Conservation (phyloP, 202 grass and related monocot genomes). For the Saccharum hybrid region DNA sequence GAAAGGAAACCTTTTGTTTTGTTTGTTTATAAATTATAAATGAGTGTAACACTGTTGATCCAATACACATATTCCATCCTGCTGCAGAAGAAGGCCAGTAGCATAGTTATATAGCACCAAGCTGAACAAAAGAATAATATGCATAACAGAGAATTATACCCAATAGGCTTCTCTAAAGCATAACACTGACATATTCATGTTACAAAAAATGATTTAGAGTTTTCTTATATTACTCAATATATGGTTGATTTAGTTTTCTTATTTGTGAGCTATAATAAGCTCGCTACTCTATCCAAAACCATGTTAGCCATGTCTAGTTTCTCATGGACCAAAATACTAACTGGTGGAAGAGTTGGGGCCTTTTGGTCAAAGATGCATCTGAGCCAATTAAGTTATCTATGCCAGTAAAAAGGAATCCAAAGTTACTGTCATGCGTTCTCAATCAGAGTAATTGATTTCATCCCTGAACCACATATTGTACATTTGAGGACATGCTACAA, state of each 20-base stretch:
- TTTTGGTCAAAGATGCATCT: background rate
- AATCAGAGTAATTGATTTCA: conserved; percentile 3
- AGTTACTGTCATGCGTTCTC: conserved; percentile 9
- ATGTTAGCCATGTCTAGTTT: background rate
- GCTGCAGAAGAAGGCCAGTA: background rate
- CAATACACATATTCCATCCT: background rate
- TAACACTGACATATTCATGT: background rate
- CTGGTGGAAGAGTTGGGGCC: background rate
- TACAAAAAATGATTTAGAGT: background rate
- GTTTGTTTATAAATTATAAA: background rate
- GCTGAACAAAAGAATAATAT: conserved; percentile 25
- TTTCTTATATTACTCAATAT: conserved; percentile 10
- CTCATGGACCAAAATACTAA: conserved; percentile 18
- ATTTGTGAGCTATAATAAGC: background rate
- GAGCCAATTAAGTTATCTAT: conserved; percentile 17
- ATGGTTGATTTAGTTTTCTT: conserved; percentile 26
- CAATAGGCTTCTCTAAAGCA: background rate
- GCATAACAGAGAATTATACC: background rate
- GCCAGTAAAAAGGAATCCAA: conserved; percentile 18
- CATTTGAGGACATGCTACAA: conserved; percentile 38
- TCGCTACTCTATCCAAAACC: background rate
- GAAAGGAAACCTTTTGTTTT: background rate
- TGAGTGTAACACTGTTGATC: background rate
- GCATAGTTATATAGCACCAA: background rate
- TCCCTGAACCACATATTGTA: conserved; percentile 17